These are phyloP conservation scores for Leccinum variicolor DNA, from an alignment of 768 basidiomycete species.

Conservation along the genomic window DNA sequence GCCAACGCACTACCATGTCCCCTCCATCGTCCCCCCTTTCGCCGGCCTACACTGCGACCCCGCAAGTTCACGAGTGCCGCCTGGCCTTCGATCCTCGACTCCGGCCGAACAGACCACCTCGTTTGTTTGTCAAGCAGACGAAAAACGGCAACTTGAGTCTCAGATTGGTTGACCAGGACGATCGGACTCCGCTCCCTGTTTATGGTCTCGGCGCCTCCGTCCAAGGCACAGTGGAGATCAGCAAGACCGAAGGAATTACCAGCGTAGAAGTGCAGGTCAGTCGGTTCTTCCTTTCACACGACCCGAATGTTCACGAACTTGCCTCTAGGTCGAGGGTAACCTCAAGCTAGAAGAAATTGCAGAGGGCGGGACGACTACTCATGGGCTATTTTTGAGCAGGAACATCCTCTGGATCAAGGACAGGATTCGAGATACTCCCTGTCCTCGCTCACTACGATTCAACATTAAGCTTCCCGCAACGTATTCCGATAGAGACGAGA, in stretches of 20 bases:
- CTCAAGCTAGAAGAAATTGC: constrained; percentile 60
- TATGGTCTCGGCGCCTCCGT: constrained; percentile 53
- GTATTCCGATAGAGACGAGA: constrained; percentile 52
- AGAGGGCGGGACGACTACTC: constrained; percentile 57
- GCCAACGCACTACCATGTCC: constrained; percentile 42
- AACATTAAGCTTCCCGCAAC: constrained; percentile 53
- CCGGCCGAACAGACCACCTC: constrained; percentile 37
- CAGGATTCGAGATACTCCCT: constrained; percentile 34
- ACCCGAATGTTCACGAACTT: background rate
- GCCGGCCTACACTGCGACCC: constrained; percentile 53
- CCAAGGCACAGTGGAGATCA: constrained; percentile 54
- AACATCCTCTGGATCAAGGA: constrained; percentile 58
- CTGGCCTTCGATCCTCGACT: constrained; percentile 43
- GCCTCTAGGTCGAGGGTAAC: constrained; percentile 54
- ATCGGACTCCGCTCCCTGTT: constrained; percentile 48
- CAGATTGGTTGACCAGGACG: constrained; percentile 50
- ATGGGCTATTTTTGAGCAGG: constrained; percentile 50
- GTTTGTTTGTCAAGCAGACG: constrained; percentile 57
- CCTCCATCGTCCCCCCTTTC: constrained; percentile 38
- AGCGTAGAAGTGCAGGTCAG: constrained; percentile 64
- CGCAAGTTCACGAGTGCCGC: constrained; percentile 50
- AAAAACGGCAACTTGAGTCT: constrained; percentile 52
- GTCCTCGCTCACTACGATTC: constrained; percentile 55
- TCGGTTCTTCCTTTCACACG: background rate
- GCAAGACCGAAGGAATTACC: constrained; percentile 51